Evolutionary conservation across 306 rosid genomes (phyloP).

Genomic region (Castanea mollissima): DNA sequence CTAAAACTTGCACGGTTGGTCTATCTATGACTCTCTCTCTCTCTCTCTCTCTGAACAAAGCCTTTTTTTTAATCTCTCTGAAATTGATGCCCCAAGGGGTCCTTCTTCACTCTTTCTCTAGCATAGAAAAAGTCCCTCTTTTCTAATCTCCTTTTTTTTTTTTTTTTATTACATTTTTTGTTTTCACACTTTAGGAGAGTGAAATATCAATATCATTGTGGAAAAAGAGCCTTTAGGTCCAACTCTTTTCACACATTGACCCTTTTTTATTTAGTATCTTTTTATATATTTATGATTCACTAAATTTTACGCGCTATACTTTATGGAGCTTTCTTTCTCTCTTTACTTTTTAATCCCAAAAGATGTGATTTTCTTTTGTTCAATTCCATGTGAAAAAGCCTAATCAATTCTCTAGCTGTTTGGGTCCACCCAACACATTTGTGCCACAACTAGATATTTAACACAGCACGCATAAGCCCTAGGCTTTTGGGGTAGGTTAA

Average conservation of each 20-base stretch:
- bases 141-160: not conserved
- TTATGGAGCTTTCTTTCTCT: not conserved
- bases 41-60: not conserved
- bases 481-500: not conserved
- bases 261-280: not conserved
- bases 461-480: not conserved
- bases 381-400: not conserved
- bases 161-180: not conserved
- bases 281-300: not conserved
- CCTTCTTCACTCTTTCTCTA: not conserved
- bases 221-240: not conserved
- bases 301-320: not conserved
- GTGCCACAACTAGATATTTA: not conserved
- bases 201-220: not conserved
- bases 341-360: not conserved
- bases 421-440: not conserved
- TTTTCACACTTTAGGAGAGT: not conserved
- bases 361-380: not conserved
- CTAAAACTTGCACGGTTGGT: slow-evolving; percentile 43
- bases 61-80: not conserved
- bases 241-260: not conserved
- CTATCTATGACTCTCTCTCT: slow-evolving; percentile 1
- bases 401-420: not conserved
- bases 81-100: not conserved
- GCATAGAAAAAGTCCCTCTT: not conserved